Evolutionary conservation across 495 filamentous ascomycete species (phyloP).

Genomic region (Viridothelium virens): DNA sequence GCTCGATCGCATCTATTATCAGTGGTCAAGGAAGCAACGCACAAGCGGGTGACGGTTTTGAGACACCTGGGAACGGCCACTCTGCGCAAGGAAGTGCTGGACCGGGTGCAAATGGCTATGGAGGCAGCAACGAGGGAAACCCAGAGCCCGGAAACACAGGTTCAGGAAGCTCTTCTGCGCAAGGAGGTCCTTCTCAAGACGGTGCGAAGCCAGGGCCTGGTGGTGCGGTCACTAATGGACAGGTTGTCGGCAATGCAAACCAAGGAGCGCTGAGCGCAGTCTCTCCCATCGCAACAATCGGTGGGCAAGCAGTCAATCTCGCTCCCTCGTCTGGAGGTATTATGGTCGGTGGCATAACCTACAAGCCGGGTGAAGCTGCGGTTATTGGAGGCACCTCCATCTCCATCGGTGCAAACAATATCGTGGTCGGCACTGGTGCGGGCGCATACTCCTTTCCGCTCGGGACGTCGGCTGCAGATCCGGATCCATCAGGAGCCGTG

Average conservation of each 20-base stretch:
- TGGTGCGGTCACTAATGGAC: neutral
- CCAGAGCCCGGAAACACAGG: neutral
- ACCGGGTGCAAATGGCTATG: neutral
- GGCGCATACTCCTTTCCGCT: neutral
- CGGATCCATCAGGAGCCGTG: neutral
- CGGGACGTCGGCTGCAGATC: neutral
- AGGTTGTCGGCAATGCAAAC: neutral
- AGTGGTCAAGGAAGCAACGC: neutral
- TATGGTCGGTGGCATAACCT: neutral
- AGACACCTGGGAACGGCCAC: neutral
- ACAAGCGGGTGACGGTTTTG: neutral
- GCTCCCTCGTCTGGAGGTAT: neutral
- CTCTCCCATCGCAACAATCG: neutral
- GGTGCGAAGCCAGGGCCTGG: neutral
- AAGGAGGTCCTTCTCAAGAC: neutral
- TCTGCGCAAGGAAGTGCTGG: neutral
- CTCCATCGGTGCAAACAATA: neutral
- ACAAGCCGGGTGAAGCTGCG: neutral
- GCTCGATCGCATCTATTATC: neutral
- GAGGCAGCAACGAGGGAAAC: neutral
- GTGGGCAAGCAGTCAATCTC: neutral
- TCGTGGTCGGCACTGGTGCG: neutral
- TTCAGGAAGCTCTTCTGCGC: neutral
- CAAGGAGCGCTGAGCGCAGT: neutral
- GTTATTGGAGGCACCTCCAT: neutral